phyloP scores from a whole-genome alignment of 2,329 filamentous ascomycete genomes.

The Trichoderma harzianum region DNA sequence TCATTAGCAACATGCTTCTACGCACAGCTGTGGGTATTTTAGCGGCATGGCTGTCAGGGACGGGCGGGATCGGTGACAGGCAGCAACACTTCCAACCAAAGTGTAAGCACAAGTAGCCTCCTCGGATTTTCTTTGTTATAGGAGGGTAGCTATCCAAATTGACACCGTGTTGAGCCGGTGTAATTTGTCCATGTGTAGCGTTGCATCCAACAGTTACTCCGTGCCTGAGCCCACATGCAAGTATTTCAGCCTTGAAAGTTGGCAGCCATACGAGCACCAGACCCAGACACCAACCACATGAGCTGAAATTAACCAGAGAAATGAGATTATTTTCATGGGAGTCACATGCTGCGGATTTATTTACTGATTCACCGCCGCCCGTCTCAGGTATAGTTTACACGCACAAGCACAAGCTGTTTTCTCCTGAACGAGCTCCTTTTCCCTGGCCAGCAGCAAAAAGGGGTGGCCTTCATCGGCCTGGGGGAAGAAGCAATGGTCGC shows the following conservation, averaged over 20 bases:
- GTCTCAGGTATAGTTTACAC: neutral
- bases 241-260: neutral
- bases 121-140: neutral
- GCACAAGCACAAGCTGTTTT: neutral
- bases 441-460: neutral
- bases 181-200: neutral
- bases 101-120: neutral
- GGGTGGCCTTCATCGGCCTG: neutral
- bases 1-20: neutral
- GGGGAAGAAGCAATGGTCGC: neutral
- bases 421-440: conserved; percentile 13
- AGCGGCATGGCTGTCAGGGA: conserved; percentile 2
- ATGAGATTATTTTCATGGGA: neutral
- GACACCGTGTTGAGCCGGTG: neutral
- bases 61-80: neutral
- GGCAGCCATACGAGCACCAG: neutral
- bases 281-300: neutral
- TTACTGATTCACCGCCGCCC: neutral
- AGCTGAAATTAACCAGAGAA: neutral
- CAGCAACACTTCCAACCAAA: neutral
- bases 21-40: neutral
- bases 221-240: neutral
- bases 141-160: neutral
- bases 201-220: neutral
- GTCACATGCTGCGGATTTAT: neutral